A percentile compares a stretch with the other conserved stretches of the same genome.
These are phyloP conservation scores for Prunella vulgaris DNA, from an alignment of 257 asterid species.

Conservation along the genomic window DNA sequence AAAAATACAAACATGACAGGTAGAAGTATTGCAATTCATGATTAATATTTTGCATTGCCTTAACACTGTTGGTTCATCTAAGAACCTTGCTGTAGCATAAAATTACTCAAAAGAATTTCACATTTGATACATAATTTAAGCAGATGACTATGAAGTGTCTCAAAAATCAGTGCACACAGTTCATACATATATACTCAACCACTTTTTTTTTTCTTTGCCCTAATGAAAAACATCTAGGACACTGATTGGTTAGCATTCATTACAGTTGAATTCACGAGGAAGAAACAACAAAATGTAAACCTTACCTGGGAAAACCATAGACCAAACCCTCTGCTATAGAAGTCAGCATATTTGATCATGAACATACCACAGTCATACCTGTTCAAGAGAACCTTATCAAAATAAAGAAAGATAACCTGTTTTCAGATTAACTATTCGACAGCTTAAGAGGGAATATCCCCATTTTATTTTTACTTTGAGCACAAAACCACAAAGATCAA, in stretches of 20 bases:
- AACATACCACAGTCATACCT: conserved; percentile 93
- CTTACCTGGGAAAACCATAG: conserved; percentile 79
- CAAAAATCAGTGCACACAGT: neutral
- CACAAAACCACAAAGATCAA: neutral
- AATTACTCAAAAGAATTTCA: neutral
- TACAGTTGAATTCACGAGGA: neutral
- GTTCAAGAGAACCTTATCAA: conserved; percentile 22
- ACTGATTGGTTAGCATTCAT: neutral
- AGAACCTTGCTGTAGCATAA: neutral
- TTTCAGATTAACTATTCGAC: conserved; percentile 7
- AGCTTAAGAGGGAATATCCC: neutral
- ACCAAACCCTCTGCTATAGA: conserved; percentile 81
- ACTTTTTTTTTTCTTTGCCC: too few relatives aligned
- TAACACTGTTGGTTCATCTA: too few relatives aligned
- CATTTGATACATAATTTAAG: neutral
- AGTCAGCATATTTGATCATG: conserved; percentile 91
- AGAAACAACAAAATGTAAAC: neutral
- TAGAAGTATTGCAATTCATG: neutral
- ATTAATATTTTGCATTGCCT: neutral
- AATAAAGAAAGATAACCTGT: neutral
- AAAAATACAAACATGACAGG: neutral
- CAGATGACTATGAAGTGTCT: neutral
- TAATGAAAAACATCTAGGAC: neutral
- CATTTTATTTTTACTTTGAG: too few relatives aligned
- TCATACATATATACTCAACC: neutral